Evolutionary conservation across 2,329 filamentous ascomycete species (phyloP), one percentile per base, ranked within the genome.

Genomic region (Paracoccidioides brasiliensis): DNA sequence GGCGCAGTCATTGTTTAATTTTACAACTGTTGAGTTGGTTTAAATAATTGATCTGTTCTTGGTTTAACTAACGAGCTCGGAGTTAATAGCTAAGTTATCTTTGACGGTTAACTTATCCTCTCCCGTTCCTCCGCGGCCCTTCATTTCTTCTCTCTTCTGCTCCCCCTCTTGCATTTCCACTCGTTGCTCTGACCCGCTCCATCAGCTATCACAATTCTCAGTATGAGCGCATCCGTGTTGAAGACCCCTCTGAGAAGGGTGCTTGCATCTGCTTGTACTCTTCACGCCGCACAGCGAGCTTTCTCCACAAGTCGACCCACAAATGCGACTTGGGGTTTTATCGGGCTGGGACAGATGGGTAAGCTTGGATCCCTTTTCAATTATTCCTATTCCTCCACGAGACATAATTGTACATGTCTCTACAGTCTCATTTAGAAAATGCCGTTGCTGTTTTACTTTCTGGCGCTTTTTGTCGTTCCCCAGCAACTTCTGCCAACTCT

Each of bases 291-390:
- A 46, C 55, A 61, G 45, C 61, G 72, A 56, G 60, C 66, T 35
- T 80, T 81, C 61, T 78, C 78, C 32, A 71, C 68, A 4, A 75
- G 76, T 5, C 49, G 64, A n/a, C 64, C 62, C 33, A 70, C 70
- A 53, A 70, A 74, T 63, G 73, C 74, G 58, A 76, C 76, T 62
- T 82, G 76, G 75, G 80, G 79, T 0, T 82, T 82, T 62, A 77
- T 82, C 57, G 80, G 80, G 12, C 67, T 82, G 46, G 80, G 80
- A 12, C 77, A 79, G 66, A 82, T 82, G 80, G 80, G 79, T 80
- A 71, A 45, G 73, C 70, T 35, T 40, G 53, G 52, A 42, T 37
- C 32, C n/a, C 37, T 33, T 33, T 22, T 51, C 9, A 48, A 33
- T 48, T 4, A 41, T 22, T 43, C 52, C 30, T 40, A n/a, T 52